Evolutionary conservation across 257 asterid genomes (phyloP), one percentile per base, ranked within the genome.

Genomic region (Lavandula angustifolia): DNA sequence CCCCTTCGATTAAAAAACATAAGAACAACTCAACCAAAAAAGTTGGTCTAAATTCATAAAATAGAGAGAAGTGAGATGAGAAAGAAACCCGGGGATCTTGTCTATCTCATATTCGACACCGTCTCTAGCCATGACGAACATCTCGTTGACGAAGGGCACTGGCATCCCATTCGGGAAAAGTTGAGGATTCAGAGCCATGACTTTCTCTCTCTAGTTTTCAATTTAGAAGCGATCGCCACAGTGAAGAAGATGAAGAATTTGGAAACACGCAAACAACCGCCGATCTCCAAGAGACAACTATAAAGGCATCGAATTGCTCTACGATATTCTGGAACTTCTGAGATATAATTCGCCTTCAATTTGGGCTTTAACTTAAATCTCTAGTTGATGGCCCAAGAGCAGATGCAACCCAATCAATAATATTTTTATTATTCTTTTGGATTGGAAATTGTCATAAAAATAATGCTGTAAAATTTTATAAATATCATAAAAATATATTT

Each of bases 51-150:
- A 22, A 22, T 22, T 22, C 27, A 22, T 22, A 22, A 22, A 22
- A 22, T 22, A 2, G 27, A 22, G 27, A 22, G 47, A 64, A 33
- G 7, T 11, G 32, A 17, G 55, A 67, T 29, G 46, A 27, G 63
- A 44, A 22, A 47, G 48, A 66, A 6, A 89, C 95, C 95, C 96
- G 29, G 94, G 92, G 47, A 89, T 85, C 76, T 92, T 92, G 79
- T 92, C 95, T 52, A 92, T 73, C 80, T 89, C 96, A 66, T 87
- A 92, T 48, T 92, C 98, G 61, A 92, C 96, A 60, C 95, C 96
- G 13, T 85, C 87, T 74, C 98, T 82, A 27, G 88, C 91, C 79
- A 92, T 69, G 34, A 92, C 95, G 58, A 92, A 86, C 79, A 89
- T 73, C 82, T 92, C 98, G 71, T 83, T 79, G 55, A 87, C 74